A percentile compares a stretch with the other conserved stretches of the same genome.
Evolutionary conservation across 306 rosid species (phyloP).

Genomic region (Hylodesmum podocarpum): DNA sequence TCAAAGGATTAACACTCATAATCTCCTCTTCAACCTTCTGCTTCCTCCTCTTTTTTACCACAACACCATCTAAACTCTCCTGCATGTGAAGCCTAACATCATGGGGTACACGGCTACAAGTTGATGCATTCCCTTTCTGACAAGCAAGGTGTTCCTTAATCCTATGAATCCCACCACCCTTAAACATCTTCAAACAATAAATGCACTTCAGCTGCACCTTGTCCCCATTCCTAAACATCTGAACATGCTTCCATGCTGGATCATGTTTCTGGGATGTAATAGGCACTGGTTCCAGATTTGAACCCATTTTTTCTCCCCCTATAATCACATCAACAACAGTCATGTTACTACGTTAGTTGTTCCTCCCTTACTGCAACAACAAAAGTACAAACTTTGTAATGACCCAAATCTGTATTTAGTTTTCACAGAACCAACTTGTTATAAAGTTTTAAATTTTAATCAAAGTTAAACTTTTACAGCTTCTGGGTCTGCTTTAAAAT

Average conservation of each 20-base stretch:
- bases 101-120: constrained; percentile 68
- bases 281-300: constrained; percentile 63
- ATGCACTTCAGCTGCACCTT: constrained; percentile 78
- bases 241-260: constrained; percentile 94
- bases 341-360: neutral
- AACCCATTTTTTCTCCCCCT: constrained; percentile 42
- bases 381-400: constrained; percentile 26
- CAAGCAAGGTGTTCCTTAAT: constrained; percentile 95
- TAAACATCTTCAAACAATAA: constrained; percentile 81
- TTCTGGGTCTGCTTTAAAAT: neutral
- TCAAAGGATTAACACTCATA: constrained; percentile 48
- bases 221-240: constrained; percentile 86
- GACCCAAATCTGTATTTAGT: neutral
- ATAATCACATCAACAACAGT: constrained; percentile 22
- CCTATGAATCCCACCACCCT: constrained; percentile 99
- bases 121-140: constrained; percentile 87
- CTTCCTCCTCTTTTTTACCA: constrained; percentile 78
- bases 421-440: neutral
- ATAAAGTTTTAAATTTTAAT: constrained; percentile 4
- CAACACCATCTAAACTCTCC: constrained; percentile 79
- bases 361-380: constrained; percentile 14
- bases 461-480: neutral
- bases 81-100: constrained; percentile 78
- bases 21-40: constrained; percentile 84
- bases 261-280: constrained; percentile 87